Base-by-base conservation (phyloP, 2,329 filamentous ascomycete genomes). In the Myriosclerotinia curreyana region DNA sequence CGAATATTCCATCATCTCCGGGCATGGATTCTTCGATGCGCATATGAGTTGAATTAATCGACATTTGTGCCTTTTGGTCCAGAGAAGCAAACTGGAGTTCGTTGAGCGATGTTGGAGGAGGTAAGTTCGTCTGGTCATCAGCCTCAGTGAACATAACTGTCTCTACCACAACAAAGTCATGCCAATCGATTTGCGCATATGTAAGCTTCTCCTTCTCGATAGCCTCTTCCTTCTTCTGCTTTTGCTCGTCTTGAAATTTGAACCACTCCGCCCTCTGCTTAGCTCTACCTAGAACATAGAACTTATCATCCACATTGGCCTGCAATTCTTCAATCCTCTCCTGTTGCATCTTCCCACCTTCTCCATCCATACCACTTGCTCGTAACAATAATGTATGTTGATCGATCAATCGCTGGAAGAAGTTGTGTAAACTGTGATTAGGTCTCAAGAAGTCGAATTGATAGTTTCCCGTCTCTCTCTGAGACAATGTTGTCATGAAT, bases 11-110 rank as follows among this genome's bases (percentile, higher is more conserved):
- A 66, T 87, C 86, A 52, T 91, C 90, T 59, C 87, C 89, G 4
- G 95, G 95, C 84, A 96, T 91, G 7, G 94, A 92, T 80, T 99
- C 95, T 76, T 99, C 95, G 68, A 99, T 92, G 65, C 94, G 89
- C 70, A 93, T 81, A 73, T 89, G 88, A 64, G 78, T 77, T 2
- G 91, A 86, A 71, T 86, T 87, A 68, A 97, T 88, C 46, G 92
- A 96, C 74, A 95, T 89, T 76, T 89, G 90, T 64, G 94, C 96
- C 77, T 96, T 95, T 77, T 98, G 92, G 74, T 99, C 95, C 22
- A 99, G 83, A 11, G 93, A 97, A 38, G 93, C 92, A 67, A 93
- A 96, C 75, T 98, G 93, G 22, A 99, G 82, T 72, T 99, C 95
- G 68, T 91, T 90, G 50, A 97, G 86, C 6, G 89, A 92, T 5